Evolutionary conservation across 2,329 filamentous ascomycete genomes (phyloP).

Genomic region (Corynespora cassiicola): DNA sequence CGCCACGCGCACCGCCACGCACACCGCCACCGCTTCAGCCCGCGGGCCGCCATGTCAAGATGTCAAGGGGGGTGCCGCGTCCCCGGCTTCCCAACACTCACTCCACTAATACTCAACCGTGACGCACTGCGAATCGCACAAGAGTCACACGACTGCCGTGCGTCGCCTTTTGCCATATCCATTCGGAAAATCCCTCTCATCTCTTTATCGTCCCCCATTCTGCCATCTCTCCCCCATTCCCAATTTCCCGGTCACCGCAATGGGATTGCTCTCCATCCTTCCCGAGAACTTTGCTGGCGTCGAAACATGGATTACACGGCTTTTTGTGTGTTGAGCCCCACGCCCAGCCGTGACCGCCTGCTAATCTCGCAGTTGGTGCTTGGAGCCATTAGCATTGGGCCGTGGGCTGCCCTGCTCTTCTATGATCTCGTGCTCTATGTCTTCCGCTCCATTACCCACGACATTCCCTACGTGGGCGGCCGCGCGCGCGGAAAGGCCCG

Average conservation of each 20-base stretch:
- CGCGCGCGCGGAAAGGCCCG: conserved; percentile 64
- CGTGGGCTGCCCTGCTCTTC: conserved; percentile 65
- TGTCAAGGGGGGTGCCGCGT: no score
- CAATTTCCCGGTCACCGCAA: conserved; percentile 34
- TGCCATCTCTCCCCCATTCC: neutral
- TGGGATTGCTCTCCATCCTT: conserved; percentile 72
- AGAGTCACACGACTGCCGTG: no score
- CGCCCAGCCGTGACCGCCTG: conserved; percentile 20
- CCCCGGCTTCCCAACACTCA: no score
- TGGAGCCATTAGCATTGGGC: conserved; percentile 65
- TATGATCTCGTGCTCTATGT: conserved; percentile 71
- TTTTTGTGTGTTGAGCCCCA: conserved; percentile 60
- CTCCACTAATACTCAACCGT: no score
- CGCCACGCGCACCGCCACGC: no score
- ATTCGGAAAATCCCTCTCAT: neutral
- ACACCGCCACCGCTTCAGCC: no score
- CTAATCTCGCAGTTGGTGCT: conserved; percentile 60
- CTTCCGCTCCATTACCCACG: conserved; percentile 63
- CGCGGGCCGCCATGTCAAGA: no score
- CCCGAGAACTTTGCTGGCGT: conserved; percentile 63
- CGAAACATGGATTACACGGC: conserved; percentile 67
- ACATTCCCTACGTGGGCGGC: conserved; percentile 67
- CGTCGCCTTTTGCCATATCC: no score
- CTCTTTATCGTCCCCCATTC: neutral
- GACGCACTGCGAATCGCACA: no score